Percentiles rank a stretch among this genome's conserved stretches.
These are phyloP conservation scores for Elaeagnus macrophylla DNA, from an alignment of 306 rosid species.

Conservation along the genomic window DNA sequence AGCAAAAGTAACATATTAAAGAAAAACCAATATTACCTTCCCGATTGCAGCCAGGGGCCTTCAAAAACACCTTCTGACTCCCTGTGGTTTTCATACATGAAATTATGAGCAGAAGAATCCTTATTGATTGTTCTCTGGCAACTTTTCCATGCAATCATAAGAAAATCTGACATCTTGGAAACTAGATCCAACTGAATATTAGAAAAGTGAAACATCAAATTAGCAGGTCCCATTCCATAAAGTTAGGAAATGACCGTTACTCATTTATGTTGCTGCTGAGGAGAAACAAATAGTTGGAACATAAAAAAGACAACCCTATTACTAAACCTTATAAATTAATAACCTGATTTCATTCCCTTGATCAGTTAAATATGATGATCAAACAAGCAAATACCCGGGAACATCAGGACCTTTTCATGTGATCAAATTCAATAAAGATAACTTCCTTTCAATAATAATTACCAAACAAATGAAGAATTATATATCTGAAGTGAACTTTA, in stretches of 20 bases:
- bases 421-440: neutral
- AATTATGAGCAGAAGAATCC: slow-evolving; percentile 26
- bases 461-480: too few species aligned
- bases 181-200: slow-evolving; percentile 30
- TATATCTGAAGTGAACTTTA: too few species aligned
- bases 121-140: slow-evolving; percentile 12
- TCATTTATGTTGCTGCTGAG: neutral
- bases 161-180: slow-evolving; percentile 33
- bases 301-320: too few species aligned
- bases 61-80: slow-evolving; percentile 35
- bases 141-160: slow-evolving; percentile 40
- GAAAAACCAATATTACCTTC: slow-evolving; percentile 23
- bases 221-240: too few species aligned
- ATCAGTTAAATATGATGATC: neutral
- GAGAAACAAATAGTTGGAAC: neutral
- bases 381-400: neutral
- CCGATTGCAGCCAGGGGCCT: slow-evolving; percentile 29
- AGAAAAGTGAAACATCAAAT: too few species aligned
- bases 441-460: neutral
- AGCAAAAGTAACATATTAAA: neutral
- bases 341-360: neutral
- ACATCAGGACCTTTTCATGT: too few species aligned
- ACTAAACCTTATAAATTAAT: neutral
- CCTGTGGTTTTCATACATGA: slow-evolving; percentile 23
- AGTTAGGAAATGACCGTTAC: neutral